Evolutionary conservation across 306 rosid genomes (phyloP).

Genomic region (Cicer bijugum): DNA sequence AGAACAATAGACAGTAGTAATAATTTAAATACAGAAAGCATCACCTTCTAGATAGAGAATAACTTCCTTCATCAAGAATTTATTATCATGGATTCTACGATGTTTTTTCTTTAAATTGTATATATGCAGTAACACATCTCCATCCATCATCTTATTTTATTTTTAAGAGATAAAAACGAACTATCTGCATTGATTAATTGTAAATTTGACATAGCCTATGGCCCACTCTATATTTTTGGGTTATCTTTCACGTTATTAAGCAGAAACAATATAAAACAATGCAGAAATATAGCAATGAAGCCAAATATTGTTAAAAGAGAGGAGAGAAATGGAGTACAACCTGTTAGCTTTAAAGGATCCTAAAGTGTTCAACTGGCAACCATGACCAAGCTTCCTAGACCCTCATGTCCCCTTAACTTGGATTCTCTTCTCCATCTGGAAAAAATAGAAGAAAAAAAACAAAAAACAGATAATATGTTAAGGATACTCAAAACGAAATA

Average conservation of each 20-base stretch:
- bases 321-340: constrained; percentile 33
- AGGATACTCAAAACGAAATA: constrained; percentile 4
- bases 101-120: constrained; percentile 3
- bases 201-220: constrained; percentile 6
- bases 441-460: constrained; percentile 30
- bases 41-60: constrained; percentile 2
- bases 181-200: background rate
- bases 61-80: background rate
- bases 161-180: background rate
- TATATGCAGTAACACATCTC: constrained; percentile 11
- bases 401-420: constrained; percentile 64
- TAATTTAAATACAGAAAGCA: constrained; percentile 12
- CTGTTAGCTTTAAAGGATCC: constrained; percentile 51
- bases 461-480: background rate
- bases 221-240: background rate
- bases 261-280: background rate
- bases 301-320: constrained; percentile 7
- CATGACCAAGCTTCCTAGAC: constrained; percentile 67
- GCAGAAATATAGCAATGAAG: background rate
- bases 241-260: background rate
- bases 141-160: constrained; percentile 17
- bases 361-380: constrained; percentile 48
- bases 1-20: constrained; percentile 1
- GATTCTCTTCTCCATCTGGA: constrained; percentile 55
- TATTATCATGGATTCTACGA: background rate